These are phyloP conservation scores for Yamadazyma blattariae DNA, from an alignment of 1,139 yeast genomes.

Conservation along the genomic window DNA sequence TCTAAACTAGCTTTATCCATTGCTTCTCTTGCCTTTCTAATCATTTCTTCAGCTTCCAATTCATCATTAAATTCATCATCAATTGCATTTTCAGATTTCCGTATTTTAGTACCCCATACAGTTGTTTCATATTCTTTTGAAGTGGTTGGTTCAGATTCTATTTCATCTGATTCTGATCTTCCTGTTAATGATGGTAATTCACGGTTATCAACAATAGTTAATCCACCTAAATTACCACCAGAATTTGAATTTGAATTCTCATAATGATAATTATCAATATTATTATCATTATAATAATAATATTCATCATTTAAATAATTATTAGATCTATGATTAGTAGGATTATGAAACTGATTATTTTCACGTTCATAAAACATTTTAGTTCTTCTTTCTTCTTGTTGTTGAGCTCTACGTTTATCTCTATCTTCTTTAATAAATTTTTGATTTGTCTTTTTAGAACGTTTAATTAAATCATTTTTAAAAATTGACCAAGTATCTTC, in stretches of 20 bases:
- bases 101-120: constrained; percentile 62
- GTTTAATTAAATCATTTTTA: constrained; percentile 55
- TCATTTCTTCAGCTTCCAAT: constrained; percentile 49
- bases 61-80: constrained; percentile 32
- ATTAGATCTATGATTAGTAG: constrained; percentile 8
- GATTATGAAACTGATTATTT: constrained; percentile 34
- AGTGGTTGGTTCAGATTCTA: constrained; percentile 4
- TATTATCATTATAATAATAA: constrained; percentile 6
- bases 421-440: constrained; percentile 67
- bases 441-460: constrained; percentile 52
- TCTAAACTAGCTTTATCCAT: constrained; percentile 26
- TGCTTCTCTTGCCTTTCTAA: constrained; percentile 48
- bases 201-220: constrained; percentile 30
- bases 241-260: constrained; percentile 5
- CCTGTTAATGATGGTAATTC: constrained; percentile 22
- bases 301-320: constrained; percentile 6
- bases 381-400: constrained; percentile 57
- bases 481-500: constrained; percentile 55
- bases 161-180: constrained; percentile 5
- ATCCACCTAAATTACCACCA: constrained; percentile 25
- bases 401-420: constrained; percentile 57
- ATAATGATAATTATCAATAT: constrained; percentile 10
- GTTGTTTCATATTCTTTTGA: constrained; percentile 30
- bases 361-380: constrained; percentile 57
- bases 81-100: constrained; percentile 31